A percentile compares a stretch with the other conserved stretches of the same genome.
These are phyloP conservation scores for Scorias spongiosa DNA, from an alignment of 2,329 filamentous ascomycete species.

Conservation along the genomic window DNA sequence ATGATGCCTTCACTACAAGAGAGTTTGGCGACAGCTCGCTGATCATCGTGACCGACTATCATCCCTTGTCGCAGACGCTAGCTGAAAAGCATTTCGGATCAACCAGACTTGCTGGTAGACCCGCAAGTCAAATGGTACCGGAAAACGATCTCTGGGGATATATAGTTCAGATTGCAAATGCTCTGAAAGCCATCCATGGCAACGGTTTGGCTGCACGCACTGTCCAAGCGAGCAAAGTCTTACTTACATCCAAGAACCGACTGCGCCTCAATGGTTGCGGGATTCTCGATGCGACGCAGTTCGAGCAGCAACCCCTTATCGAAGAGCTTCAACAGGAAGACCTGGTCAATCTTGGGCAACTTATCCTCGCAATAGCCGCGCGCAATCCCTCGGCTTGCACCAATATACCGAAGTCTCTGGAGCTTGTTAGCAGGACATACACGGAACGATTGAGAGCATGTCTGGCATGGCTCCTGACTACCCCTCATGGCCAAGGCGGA, in stretches of 20 bases:
- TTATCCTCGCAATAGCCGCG: slow-evolving; percentile 67
- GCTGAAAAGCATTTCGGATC: slow-evolving; percentile 59
- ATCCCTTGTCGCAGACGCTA: slow-evolving; percentile 78
- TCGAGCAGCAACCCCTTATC: slow-evolving; percentile 52
- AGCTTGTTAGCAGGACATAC: slow-evolving; percentile 62
- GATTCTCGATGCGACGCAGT: slow-evolving; percentile 78
- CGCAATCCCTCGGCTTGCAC: slow-evolving; percentile 31
- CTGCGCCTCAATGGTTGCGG: slow-evolving; percentile 78
- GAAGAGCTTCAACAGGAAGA: slow-evolving; percentile 78
- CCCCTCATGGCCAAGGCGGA: slow-evolving; percentile 24
- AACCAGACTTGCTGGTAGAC: slow-evolving; percentile 6
- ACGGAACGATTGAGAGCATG: slow-evolving; percentile 65
- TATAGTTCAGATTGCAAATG: slow-evolving; percentile 78
- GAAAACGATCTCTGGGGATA: slow-evolving; percentile 83
- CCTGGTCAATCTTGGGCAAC: slow-evolving; percentile 64
- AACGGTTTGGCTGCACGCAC: slow-evolving; percentile 70
- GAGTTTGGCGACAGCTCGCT: slow-evolving; percentile 91
- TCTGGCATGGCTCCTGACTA: slow-evolving; percentile 65
- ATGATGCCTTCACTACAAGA: slow-evolving; percentile 85
- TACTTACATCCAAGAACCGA: slow-evolving; percentile 80
- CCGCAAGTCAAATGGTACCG: slow-evolving; percentile 14
- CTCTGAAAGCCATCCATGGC: slow-evolving; percentile 70
- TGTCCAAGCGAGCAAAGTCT: slow-evolving; percentile 74
- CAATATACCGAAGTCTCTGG: slow-evolving; percentile 56
- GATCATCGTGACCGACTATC: slow-evolving; percentile 86